These are phyloP conservation scores for Rhodocollybia butyracea DNA, from an alignment of 768 basidiomycete genomes.

Conservation along the genomic window DNA sequence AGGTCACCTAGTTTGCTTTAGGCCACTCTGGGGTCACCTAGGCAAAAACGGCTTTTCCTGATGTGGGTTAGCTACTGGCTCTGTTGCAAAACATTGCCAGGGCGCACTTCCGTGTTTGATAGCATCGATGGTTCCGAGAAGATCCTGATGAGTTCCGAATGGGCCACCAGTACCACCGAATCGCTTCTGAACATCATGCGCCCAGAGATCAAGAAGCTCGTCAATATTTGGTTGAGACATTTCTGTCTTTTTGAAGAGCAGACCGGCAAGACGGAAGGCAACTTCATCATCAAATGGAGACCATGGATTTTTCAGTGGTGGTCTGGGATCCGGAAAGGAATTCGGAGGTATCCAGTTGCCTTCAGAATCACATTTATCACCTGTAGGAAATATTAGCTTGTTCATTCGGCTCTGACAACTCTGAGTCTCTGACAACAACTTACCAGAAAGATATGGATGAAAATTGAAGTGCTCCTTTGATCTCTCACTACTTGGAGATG, in stretches of 20 bases:
- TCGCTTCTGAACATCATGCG: neutral
- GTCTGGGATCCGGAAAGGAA: neutral
- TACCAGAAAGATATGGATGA: slow-evolving; percentile 7
- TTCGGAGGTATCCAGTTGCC: neutral
- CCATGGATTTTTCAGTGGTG: neutral
- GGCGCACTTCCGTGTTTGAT: slow-evolving; percentile 16
- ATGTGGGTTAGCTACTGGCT: slow-evolving; percentile 9
- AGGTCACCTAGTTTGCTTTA: too few species aligned
- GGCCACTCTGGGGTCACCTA: too few species aligned
- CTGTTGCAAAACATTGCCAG: slow-evolving; percentile 19
- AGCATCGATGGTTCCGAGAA: too few species aligned
- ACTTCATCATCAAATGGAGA: slow-evolving; percentile 6
- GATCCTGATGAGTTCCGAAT: too few species aligned
- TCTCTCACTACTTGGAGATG: neutral
- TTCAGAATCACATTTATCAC: slow-evolving; percentile 3
- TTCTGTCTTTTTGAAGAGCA: slow-evolving; percentile 9
- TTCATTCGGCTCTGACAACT: neutral
- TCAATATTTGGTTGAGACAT: slow-evolving; percentile 10
- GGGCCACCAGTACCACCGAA: too few species aligned
- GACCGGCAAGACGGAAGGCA: slow-evolving; percentile 4
- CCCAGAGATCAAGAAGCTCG: slow-evolving; percentile 5
- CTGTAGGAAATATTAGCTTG: too few species aligned
- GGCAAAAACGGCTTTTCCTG: too few species aligned
- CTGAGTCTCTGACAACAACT: neutral
- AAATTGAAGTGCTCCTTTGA: neutral